Percentiles rank a stretch among this genome's conserved stretches.
Conservation (phyloP, 2,329 filamentous ascomycete genomes). For the Colletotrichum sp. region DNA sequence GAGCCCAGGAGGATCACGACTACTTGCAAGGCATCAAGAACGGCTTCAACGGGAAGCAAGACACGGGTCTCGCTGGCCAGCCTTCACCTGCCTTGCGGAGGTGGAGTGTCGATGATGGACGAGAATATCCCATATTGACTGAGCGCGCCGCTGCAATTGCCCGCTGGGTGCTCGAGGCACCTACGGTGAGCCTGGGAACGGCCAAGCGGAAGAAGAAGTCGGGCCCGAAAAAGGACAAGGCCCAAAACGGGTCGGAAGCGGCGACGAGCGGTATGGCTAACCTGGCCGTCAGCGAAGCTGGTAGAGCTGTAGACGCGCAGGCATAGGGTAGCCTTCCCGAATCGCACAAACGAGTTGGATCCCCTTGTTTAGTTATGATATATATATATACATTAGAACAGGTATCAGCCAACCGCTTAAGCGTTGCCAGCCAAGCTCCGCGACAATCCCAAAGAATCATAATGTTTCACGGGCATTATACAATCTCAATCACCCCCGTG, state of each 20-base stretch:
- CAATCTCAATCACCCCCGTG: neutral
- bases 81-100: conserved; percentile 44
- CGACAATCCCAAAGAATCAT: neutral
- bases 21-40: conserved; percentile 5
- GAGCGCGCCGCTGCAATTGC: conserved; percentile 73
- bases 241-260: neutral
- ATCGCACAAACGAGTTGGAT: neutral
- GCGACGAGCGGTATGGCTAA: neutral
- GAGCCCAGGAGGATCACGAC: conserved; percentile 60
- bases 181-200: conserved; percentile 39
- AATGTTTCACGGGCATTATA: fast-evolving
- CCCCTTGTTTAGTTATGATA: neutral
- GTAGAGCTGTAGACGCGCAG: neutral
- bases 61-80: neutral
- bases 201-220: conserved; percentile 42
- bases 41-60: conserved; percentile 26
- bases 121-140: conserved; percentile 73
- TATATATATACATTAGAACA: neutral
- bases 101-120: conserved; percentile 69
- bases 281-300: neutral
- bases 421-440: neutral
- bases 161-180: conserved; percentile 71
- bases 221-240: neutral
- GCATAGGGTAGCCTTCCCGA: neutral
- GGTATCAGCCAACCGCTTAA: neutral